Percentiles rank a stretch among this genome's conserved stretches.
Conservation (phyloP, 2,329 filamentous ascomycete species). For the Fusarium concolor region DNA sequence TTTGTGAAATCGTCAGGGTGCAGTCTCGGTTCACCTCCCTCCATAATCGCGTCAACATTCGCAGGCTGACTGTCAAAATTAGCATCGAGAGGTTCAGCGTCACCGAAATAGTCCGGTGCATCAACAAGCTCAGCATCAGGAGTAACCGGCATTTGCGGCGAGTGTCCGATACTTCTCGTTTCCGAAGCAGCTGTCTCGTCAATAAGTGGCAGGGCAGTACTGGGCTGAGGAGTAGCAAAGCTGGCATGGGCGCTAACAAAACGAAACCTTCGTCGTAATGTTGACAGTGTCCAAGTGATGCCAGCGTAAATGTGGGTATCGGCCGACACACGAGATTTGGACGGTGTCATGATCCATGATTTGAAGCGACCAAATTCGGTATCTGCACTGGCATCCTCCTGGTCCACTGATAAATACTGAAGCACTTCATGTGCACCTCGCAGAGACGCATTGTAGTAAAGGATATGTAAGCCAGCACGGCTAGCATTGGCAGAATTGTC, state of each 20-base stretch:
- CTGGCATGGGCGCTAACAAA: conserved; percentile 70
- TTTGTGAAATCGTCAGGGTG: conserved; percentile 59
- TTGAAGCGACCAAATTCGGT: conserved; percentile 73
- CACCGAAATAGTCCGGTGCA: conserved; percentile 59
- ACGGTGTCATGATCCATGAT: conserved; percentile 71
- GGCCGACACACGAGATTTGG: conserved; percentile 63
- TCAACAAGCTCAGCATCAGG: conserved; percentile 49
- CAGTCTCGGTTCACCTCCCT: conserved; percentile 42
- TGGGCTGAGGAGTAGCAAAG: conserved; percentile 50
- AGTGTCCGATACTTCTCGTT: conserved; percentile 51
- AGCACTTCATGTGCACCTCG: conserved; percentile 67
- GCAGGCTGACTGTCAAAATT: conserved; percentile 16
- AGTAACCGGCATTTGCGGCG: conserved; percentile 53
- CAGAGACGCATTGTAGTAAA: conserved; percentile 77
- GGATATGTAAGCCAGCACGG: conserved; percentile 66
- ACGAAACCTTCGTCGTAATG: conserved; percentile 74
- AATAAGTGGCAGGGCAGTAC: conserved; percentile 54
- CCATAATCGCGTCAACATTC: conserved; percentile 43
- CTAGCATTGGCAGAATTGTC: conserved; percentile 66
- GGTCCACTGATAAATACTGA: conserved; percentile 66
- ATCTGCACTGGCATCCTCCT: conserved; percentile 56
- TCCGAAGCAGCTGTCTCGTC: conserved; percentile 51
- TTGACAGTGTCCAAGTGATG: conserved; percentile 76
- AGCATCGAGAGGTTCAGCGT: conserved; percentile 37
- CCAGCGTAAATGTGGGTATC: conserved; percentile 72